These are phyloP conservation scores for Magnusiomyces paraingens DNA, from an alignment of 1,139 yeast genomes.

Conservation along the genomic window DNA sequence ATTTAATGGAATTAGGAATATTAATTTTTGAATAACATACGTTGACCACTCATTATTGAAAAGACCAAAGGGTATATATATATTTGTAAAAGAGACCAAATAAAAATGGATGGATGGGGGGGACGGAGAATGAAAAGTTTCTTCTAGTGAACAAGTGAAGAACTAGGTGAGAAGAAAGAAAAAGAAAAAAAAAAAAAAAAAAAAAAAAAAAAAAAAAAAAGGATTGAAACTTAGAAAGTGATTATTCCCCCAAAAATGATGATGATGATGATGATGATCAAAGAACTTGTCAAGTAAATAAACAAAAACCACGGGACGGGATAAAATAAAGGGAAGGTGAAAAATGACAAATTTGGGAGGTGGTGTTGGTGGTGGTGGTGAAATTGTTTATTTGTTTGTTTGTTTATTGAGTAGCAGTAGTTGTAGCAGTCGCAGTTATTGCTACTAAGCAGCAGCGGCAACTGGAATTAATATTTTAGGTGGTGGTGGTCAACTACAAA, in stretches of 20 bases:
- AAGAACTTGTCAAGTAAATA: neutral
- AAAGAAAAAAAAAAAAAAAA: no score
- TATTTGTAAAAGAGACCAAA: neutral
- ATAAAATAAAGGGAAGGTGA: neutral
- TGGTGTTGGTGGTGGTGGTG: conserved; percentile 1
- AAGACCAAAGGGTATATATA: neutral
- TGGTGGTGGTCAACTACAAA: no score
- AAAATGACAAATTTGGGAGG: neutral
- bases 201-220: no score
- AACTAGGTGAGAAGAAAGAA: no score
- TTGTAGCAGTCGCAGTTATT: neutral
- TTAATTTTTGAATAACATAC: neutral
- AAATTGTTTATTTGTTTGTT: conserved; percentile 8
- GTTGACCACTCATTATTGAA: conserved; percentile 15
- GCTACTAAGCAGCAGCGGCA: no score
- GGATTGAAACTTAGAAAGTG: no score
- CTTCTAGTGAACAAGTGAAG: no score
- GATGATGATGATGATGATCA: neutral
- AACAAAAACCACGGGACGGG: neutral
- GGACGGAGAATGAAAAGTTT: conserved; percentile 1
- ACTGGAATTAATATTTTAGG: no score
- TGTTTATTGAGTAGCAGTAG: neutral
- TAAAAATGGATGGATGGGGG: neutral
- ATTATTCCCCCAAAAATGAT: no score
- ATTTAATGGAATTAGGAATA: neutral